phyloP scores from a whole-genome alignment of 2,329 filamentous ascomycete genomes.

The Chalara sp. region DNA sequence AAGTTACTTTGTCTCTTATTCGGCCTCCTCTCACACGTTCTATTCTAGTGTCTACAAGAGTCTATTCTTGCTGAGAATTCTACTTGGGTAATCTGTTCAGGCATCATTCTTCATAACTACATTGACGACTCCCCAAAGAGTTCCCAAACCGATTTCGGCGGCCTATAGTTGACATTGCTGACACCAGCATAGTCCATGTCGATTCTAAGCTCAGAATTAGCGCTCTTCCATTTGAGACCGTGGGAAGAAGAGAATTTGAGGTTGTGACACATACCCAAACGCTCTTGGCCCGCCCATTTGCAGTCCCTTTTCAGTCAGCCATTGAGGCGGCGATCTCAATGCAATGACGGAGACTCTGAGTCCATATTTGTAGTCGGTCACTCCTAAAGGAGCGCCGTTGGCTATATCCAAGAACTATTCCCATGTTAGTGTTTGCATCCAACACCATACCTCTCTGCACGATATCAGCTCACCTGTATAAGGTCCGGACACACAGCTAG shows the following conservation, averaged over 20 bases:
- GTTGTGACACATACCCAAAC: conserved; percentile 29
- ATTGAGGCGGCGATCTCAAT: conserved; percentile 41
- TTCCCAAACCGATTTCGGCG: conserved; percentile 25
- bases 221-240: not conserved
- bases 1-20: no score
- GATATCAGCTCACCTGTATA: conserved; percentile 13
- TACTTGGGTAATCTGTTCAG: no score
- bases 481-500: conserved; percentile 24
- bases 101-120: no score
- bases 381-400: conserved; percentile 43
- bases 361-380: conserved; percentile 44
- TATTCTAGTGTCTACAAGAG: no score
- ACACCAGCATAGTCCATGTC: conserved; percentile 21
- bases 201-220: conserved; percentile 7
- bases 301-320: conserved; percentile 35
- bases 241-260: not conserved
- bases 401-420: conserved; percentile 33
- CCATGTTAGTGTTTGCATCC: not conserved
- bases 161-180: conserved; percentile 14
- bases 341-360: conserved; percentile 43
- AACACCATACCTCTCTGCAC: no score
- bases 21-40: no score
- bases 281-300: conserved; percentile 33
- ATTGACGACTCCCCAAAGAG: conserved; percentile 12
- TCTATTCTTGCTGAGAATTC: no score